Evolutionary conservation across 345 rosid genomes (phyloP).

Genomic region (Moricandia moricandioides): DNA sequence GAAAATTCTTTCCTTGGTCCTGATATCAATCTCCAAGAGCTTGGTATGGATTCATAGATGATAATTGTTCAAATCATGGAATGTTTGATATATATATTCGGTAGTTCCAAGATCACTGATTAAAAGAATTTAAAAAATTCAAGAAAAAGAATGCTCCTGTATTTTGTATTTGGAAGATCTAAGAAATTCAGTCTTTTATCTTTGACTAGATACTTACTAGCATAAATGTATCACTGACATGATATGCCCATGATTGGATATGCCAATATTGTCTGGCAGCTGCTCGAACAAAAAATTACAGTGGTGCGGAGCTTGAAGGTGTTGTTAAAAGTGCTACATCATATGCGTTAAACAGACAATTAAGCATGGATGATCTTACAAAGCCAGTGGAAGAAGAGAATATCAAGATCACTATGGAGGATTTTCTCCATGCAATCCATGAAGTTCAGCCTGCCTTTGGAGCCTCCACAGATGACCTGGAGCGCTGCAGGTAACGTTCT

Average conservation of each 20-base stretch:
- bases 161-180: not conserved
- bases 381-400: slow-evolving; percentile 97
- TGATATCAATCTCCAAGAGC: slow-evolving; percentile 83
- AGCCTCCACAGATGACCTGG: slow-evolving; percentile 96
- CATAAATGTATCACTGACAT: not conserved
- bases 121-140: too few species aligned
- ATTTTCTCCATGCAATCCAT: slow-evolving; percentile 72
- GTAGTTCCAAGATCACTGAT: not conserved
- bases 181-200: not conserved
- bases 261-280: slow-evolving; percentile 48
- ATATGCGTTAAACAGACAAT: slow-evolving; percentile 91
- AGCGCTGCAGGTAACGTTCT: slow-evolving; percentile 72
- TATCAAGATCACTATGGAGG: slow-evolving; percentile 93
- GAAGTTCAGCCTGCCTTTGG: slow-evolving; percentile 95
- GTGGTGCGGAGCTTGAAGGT: slow-evolving; percentile 99
- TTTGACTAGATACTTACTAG: slow-evolving; percentile 6
- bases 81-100: not conserved
- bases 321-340: slow-evolving; percentile 99
- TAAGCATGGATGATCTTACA: slow-evolving; percentile 93
- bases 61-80: slow-evolving; percentile 8
- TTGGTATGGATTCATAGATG: slow-evolving; percentile 52
- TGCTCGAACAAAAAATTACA: slow-evolving; percentile 93
- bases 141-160: not conserved
- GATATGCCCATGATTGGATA: not conserved
- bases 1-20: slow-evolving; percentile 90